A percentile compares a stretch with the other conserved stretches of the same genome.
These are phyloP conservation scores for Kwoniella sp. DNA, from an alignment of 768 basidiomycete genomes.

Conservation along the genomic window DNA sequence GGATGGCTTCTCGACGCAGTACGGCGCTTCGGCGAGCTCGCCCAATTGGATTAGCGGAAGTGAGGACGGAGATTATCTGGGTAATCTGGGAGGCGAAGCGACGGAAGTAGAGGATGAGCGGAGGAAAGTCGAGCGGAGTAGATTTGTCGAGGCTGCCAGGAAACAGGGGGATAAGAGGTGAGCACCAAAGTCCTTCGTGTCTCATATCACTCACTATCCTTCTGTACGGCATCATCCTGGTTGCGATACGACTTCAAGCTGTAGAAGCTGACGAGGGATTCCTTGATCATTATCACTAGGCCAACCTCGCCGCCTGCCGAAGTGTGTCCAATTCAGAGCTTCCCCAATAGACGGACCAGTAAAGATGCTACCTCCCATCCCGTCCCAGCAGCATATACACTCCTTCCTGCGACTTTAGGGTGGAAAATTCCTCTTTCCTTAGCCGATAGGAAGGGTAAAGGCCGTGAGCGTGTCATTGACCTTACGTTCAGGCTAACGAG, in stretches of 20 bases:
- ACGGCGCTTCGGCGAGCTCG: conserved; percentile 40
- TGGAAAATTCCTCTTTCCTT: neutral
- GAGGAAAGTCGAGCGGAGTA: neutral
- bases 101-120: conserved; percentile 37
- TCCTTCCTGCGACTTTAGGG: conserved; percentile 1
- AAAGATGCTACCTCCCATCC: conserved; percentile 13
- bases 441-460: conserved; percentile 16
- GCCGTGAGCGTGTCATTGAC: conserved; percentile 14
- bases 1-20: conserved; percentile 24
- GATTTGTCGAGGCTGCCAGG: neutral
- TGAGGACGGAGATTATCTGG: conserved; percentile 33
- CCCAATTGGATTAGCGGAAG: conserved; percentile 25
- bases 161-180: conserved; percentile 7
- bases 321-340: neutral
- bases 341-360: conserved; percentile 1
- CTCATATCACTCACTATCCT: too few relatives aligned
- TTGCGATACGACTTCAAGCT: neutral
- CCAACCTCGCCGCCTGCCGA: neutral
- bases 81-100: conserved; percentile 21
- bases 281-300: neutral
- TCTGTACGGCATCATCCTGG: too few relatives aligned
- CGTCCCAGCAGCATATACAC: conserved; percentile 11
- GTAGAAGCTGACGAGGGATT: neutral
- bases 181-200: too few relatives aligned
- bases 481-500: conserved; percentile 32